Evolutionary conservation across 2,329 filamentous ascomycete genomes (phyloP).

Genomic region (Botrytis fragariae): DNA sequence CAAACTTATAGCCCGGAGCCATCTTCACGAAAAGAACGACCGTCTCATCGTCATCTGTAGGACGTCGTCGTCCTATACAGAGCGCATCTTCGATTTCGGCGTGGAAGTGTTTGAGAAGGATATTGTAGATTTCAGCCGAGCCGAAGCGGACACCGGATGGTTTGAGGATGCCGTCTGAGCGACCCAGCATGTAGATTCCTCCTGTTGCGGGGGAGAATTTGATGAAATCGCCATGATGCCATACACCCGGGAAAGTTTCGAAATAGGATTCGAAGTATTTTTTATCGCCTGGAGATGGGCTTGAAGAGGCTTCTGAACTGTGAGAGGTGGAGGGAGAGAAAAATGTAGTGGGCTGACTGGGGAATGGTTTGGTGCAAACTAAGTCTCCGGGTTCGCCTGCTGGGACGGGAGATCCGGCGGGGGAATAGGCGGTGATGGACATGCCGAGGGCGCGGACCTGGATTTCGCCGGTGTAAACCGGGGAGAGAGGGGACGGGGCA

Average conservation of each 20-base stretch:
- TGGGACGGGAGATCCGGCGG: slow-evolving; percentile 40
- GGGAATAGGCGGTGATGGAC: slow-evolving; percentile 64
- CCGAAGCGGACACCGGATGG: slow-evolving; percentile 90
- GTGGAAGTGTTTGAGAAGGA: slow-evolving; percentile 81
- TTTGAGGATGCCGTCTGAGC: slow-evolving; percentile 90
- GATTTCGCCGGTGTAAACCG: slow-evolving; percentile 71
- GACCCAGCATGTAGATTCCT: slow-evolving; percentile 84
- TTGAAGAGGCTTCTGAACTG: not conserved
- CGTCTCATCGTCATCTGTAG: slow-evolving; percentile 34
- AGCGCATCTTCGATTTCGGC: slow-evolving; percentile 78
- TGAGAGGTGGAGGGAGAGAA: slow-evolving; percentile 47
- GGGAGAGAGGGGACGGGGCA: slow-evolving; percentile 72
- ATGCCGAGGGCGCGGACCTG: slow-evolving; percentile 77
- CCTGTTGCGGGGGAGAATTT: slow-evolving; percentile 66
- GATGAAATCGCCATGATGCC: slow-evolving; percentile 96
- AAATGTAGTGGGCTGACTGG: slow-evolving; percentile 87
- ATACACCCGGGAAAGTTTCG: slow-evolving; percentile 71
- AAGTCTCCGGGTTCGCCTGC: slow-evolving; percentile 77
- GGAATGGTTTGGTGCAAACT: slow-evolving; percentile 82
- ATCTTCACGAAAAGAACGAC: slow-evolving; percentile 87
- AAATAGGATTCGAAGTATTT: slow-evolving; percentile 88
- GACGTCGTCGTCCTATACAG: slow-evolving; percentile 74
- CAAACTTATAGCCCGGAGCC: slow-evolving; percentile 48
- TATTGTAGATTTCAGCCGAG: slow-evolving; percentile 92
- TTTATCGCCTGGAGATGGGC: slow-evolving; percentile 51